Base-by-base conservation (phyloP, 768 basidiomycete genomes). In the Lepiota brunneoincarnata region DNA sequence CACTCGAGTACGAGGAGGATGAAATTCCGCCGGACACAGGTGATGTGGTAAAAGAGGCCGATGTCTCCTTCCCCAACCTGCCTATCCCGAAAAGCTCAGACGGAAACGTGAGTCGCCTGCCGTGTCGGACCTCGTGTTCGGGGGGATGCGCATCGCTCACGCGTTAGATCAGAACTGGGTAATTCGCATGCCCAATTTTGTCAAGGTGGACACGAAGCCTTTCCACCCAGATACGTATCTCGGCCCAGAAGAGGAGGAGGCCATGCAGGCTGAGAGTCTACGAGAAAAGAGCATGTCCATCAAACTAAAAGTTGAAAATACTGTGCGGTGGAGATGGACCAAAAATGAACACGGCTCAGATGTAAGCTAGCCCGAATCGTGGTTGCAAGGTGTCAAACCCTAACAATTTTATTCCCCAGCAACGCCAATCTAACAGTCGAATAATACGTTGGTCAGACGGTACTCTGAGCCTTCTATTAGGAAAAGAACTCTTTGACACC, bases 401-500 rank as follows among this genome's bases (percentile, higher is more conserved):
- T 47, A 52, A 34, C 56, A n/a, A 54, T 43, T 31, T 48, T 9
- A 40, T 54, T 47, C 39, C 46, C 37, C 67, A 97, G 94, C 75
- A 72, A 59, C 81, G 86, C 59, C 88, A 95, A 75, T 92, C 93
- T 14, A 99, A 99, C 65, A 84, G 89, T 58, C 87, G 94, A 26
- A 75, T 98, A 36, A 83, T 99, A 54, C 83, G 89, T 12, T 99
- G 97, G 97, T 97, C 94, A 5, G 97, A 99, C 66, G 96, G 96
- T 14, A 81, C 89, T 12, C 72, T 93, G 53, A 95, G 93, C 61
- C 80, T 99, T 26, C 88, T 91, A 58, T 74, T 99, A 51, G 97
- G 97, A 39, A 89, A 91, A 67, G 96, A 98, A 64, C 75, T 97
- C 4, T 98, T 95, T 70, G 94, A 98, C 72, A 84, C 98, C 47